A percentile compares a stretch with the other conserved stretches of the same genome.
Evolutionary conservation across 495 filamentous ascomycete species (phyloP).

Genomic region (Xylaria bambusicola): DNA sequence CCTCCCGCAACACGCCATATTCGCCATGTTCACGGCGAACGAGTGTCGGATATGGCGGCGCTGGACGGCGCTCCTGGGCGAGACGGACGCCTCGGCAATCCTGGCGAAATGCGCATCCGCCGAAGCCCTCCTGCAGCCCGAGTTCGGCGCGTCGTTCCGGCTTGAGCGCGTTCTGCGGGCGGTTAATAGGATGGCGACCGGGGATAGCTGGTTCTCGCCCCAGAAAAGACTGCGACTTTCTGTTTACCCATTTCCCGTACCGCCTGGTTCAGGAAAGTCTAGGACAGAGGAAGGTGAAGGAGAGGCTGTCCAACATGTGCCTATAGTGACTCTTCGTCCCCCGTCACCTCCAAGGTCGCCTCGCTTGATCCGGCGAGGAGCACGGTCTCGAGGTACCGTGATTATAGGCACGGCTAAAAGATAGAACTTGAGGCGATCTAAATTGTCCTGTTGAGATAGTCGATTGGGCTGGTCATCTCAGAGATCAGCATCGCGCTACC

Average conservation of each 20-base stretch:
- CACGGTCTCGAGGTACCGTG: slow-evolving; percentile 10
- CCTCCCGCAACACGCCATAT: slow-evolving; percentile 36
- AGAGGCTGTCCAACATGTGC: neutral
- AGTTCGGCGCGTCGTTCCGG: slow-evolving; percentile 35
- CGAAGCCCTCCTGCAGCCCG: slow-evolving; percentile 30
- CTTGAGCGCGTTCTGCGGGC: slow-evolving; percentile 15
- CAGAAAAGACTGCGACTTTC: neutral
- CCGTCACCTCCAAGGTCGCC: neutral
- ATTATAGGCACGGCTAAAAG: neutral
- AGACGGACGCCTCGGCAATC: slow-evolving; percentile 28
- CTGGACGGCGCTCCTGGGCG: slow-evolving; percentile 39
- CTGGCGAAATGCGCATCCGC: slow-evolving; percentile 22
- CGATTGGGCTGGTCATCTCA: neutral
- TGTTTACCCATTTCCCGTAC: neutral
- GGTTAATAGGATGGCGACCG: slow-evolving; percentile 12
- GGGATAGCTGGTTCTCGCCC: slow-evolving; percentile 6
- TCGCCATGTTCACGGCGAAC: slow-evolving; percentile 27
- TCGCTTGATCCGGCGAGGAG: slow-evolving; percentile 1
- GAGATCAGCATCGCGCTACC: neutral
- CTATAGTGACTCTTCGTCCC: neutral
- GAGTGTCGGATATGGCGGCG: slow-evolving; percentile 37
- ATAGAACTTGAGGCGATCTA: too few species aligned
- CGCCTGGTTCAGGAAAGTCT: neutral
- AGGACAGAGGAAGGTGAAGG: neutral
- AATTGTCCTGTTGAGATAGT: too few species aligned